These are phyloP conservation scores for Lecanicillium sp. DNA, from an alignment of 2,329 filamentous ascomycete species.

Conservation along the genomic window DNA sequence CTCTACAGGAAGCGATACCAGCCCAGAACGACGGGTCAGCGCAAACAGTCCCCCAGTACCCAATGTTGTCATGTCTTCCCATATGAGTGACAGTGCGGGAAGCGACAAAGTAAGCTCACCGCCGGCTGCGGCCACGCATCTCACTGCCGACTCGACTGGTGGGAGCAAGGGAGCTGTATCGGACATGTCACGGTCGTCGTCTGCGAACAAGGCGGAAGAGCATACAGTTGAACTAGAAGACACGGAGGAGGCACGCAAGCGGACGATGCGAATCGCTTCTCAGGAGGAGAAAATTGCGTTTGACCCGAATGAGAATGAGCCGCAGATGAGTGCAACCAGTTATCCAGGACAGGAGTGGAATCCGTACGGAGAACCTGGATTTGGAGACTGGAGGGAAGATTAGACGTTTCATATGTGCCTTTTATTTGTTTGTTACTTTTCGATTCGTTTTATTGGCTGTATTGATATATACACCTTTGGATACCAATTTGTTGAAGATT, in stretches of 20 bases:
- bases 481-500: too few relatives aligned
- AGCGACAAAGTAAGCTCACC: too few relatives aligned
- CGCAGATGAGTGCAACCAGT: slow-evolving; percentile 56
- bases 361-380: slow-evolving; percentile 35
- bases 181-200: slow-evolving; percentile 10
- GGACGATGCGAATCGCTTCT: slow-evolving; percentile 31
- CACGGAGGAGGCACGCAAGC: slow-evolving; percentile 34
- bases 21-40: not conserved
- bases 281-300: slow-evolving; percentile 48
- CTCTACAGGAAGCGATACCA: not conserved
- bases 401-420: slow-evolving; percentile 1
- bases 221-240: slow-evolving; percentile 31
- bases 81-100: not conserved
- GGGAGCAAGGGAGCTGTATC: slow-evolving; percentile 5
- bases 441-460: not conserved
- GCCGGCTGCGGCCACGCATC: not conserved
- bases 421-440: not conserved
- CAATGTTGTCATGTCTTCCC: not conserved
- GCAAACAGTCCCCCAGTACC: not conserved
- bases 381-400: slow-evolving; percentile 13
- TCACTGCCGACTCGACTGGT: slow-evolving; percentile 1
- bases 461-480: not conserved
- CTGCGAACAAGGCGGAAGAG: slow-evolving; percentile 15
- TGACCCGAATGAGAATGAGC: slow-evolving; percentile 29
- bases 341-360: slow-evolving; percentile 68